Evolutionary conservation across 192 early-diverging fungal species (phyloP), one percentile per base, ranked within the genome.

Genomic region (Phlyctochytrium bullatum): DNA sequence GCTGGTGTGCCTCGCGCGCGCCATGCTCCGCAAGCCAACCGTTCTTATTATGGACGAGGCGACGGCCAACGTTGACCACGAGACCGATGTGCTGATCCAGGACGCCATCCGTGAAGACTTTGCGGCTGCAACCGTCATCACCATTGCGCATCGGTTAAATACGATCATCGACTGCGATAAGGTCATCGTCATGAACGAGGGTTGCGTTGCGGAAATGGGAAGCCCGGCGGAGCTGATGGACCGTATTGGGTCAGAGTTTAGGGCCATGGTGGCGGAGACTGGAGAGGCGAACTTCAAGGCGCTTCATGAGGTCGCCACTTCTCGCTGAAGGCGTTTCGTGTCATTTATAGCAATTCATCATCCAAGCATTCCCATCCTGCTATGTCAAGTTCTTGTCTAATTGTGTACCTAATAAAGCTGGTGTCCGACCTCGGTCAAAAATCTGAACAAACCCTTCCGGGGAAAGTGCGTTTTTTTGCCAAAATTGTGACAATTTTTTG

Each of bases 1-100:
- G 34, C 71, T 90, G 52, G 17, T 85, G 31, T 85, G 83, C 52
- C 72, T 85, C 1, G 80, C 81, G 2, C 76, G 83, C n/a, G 81
- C 83, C 0, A 69, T 85, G 71, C 65, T 85, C 16, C 23, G 60
- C 24, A 66, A 71, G 24, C 74, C 82, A 14, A 80, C 66, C n/a
- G 75, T 82, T 34, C 36, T 84, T 24, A 40, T 84, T 32, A 69
- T 84, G 58, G 82, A 84, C 51, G 82, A 84, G 66, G 78, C 76
- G 3, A 80, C 81, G 0, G 78, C 78, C 24, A 79, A 79, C 52
- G 66, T 67, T 12, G 66, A 67, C 32, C 34, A 59, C n/a, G 66
- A 67, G 34, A 67, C 66, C 0, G 66, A 67, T 31, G 33, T 59
- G 27, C 60, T 67, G 23, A 67, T 67, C 30, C 66, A 67, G 2